Percentiles rank a stretch among this genome's conserved stretches.
Conservation (phyloP, 2,329 filamentous ascomycete species). For the Exophiala xenobiotica region DNA sequence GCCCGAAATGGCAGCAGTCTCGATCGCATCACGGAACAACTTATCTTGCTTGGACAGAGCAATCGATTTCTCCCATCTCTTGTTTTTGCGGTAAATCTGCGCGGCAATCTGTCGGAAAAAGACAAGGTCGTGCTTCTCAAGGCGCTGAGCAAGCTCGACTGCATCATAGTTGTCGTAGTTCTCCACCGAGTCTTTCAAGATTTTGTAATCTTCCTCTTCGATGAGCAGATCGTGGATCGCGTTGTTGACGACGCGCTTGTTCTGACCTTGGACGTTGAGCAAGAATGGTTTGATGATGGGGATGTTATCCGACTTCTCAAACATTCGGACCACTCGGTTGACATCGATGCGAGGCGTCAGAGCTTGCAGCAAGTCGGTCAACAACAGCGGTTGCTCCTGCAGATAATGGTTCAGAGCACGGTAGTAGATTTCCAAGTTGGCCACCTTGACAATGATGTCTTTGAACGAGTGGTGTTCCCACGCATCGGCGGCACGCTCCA, state of each 20-base stretch:
- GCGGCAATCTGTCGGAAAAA: conserved; percentile 99
- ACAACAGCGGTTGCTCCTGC: conserved; percentile 89
- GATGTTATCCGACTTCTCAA: conserved; percentile 96
- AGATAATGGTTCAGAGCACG: conserved; percentile 95
- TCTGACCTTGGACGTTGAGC: conserved; percentile 91
- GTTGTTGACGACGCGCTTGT: conserved; percentile 97
- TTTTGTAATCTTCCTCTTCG: conserved; percentile 99
- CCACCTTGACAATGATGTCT: conserved; percentile 95
- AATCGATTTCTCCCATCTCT: conserved; percentile 99
- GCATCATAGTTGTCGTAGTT: conserved; percentile 99
- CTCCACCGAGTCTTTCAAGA: conserved; percentile 91
- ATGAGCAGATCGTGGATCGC: conserved; percentile 97
- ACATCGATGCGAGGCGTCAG: conserved; percentile 94
- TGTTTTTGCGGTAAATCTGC: conserved; percentile 99
- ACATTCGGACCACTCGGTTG: conserved; percentile 98
- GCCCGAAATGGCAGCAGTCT: conserved; percentile 88
- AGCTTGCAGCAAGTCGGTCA: conserved; percentile 92
- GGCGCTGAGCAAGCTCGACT: conserved; percentile 81
- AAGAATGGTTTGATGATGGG: conserved; percentile 98
- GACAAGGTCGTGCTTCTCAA: conserved; percentile 96
- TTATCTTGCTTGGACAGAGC: conserved; percentile 98
- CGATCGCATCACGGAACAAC: conserved; percentile 98
- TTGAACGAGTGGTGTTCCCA: conserved; percentile 99
- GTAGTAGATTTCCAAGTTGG: conserved; percentile 99
- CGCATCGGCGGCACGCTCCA: conserved; percentile 93